A percentile compares a stretch with the other conserved stretches of the same genome.
Evolutionary conservation across 768 basidiomycete genomes (phyloP).

Genomic region (Steccherinum ochraceum): DNA sequence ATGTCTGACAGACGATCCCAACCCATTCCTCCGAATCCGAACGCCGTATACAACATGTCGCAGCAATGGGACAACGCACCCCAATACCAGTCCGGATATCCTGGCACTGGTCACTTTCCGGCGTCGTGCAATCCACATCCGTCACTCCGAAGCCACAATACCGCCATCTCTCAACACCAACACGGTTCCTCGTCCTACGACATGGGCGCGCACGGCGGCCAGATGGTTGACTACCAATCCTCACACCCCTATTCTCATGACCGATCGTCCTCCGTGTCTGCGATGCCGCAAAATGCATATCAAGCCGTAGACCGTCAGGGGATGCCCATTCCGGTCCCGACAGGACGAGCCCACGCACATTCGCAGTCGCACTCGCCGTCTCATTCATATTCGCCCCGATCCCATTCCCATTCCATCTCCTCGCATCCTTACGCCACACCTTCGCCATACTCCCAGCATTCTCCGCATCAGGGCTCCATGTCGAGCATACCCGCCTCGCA

Average conservation of each 20-base stretch:
- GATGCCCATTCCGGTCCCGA: slow-evolving; percentile 4
- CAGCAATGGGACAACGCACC: slow-evolving; percentile 4
- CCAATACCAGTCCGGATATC: slow-evolving; percentile 1
- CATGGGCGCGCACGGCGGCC: neutral
- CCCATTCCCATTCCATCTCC: neutral
- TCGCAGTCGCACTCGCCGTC: slow-evolving; percentile 14
- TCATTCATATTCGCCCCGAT: slow-evolving; percentile 2
- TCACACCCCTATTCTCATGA: slow-evolving; percentile 9
- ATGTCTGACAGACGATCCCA: slow-evolving; percentile 11
- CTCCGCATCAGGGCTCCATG: slow-evolving; percentile 14
- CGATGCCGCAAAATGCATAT: slow-evolving; percentile 3
- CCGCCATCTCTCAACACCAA: slow-evolving; percentile 5
- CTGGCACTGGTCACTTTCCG: slow-evolving; percentile 1
- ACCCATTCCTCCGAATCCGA: neutral
- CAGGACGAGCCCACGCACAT: slow-evolving; percentile 9
- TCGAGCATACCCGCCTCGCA: slow-evolving; percentile 12
- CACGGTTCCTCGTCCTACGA: slow-evolving; percentile 6
- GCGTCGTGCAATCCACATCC: slow-evolving; percentile 7
- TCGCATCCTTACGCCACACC: slow-evolving; percentile 15
- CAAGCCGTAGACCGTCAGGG: slow-evolving; percentile 9
- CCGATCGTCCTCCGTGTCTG: slow-evolving; percentile 4
- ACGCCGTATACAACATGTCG: slow-evolving; percentile 6
- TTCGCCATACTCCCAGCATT: slow-evolving; percentile 3
- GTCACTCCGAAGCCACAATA: slow-evolving; percentile 1
- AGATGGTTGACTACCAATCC: slow-evolving; percentile 4